Percentiles rank a stretch among this genome's conserved stretches.
These are phyloP conservation scores for Paragyromitra xinjiangensis DNA, from an alignment of 495 filamentous ascomycete genomes.

Conservation along the genomic window DNA sequence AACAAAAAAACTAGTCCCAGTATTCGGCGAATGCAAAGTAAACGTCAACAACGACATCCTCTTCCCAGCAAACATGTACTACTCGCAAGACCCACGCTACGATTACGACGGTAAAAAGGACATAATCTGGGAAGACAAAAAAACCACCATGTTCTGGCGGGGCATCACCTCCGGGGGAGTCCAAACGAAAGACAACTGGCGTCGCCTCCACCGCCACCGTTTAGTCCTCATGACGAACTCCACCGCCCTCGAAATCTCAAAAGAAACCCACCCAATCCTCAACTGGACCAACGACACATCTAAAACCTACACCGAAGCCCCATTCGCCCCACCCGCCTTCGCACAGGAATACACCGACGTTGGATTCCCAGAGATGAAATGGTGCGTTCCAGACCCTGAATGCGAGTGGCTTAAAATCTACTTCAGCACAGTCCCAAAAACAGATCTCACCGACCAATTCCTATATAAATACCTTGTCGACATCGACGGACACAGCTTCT, in stretches of 20 bases:
- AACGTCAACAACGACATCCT: slow-evolving; percentile 83
- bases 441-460: slow-evolving; percentile 65
- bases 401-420: slow-evolving; percentile 56
- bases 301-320: slow-evolving; percentile 29
- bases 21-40: slow-evolving; percentile 81
- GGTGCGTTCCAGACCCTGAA: slow-evolving; percentile 55
- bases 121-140: slow-evolving; percentile 67
- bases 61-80: slow-evolving; percentile 80
- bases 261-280: slow-evolving; percentile 39
- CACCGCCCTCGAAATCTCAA: slow-evolving; percentile 64
- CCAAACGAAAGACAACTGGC: slow-evolving; percentile 73
- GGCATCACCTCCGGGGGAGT: slow-evolving; percentile 74
- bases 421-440: slow-evolving; percentile 30
- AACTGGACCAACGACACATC: slow-evolving; percentile 2
- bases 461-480: slow-evolving; percentile 70
- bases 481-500: slow-evolving; percentile 78
- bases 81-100: slow-evolving; percentile 75
- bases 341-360: slow-evolving; percentile 60
- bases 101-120: slow-evolving; percentile 65
- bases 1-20: slow-evolving; percentile 69
- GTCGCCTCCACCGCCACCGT: slow-evolving; percentile 75
- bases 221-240: slow-evolving; percentile 75
- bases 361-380: slow-evolving; percentile 64
- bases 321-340: slow-evolving; percentile 58
- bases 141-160: slow-evolving; percentile 70